A percentile compares a stretch with the other conserved stretches of the same genome.
Evolutionary conservation across 108 stramenopile genomes (phyloP).

Genomic region (Cyclotella atomus): DNA sequence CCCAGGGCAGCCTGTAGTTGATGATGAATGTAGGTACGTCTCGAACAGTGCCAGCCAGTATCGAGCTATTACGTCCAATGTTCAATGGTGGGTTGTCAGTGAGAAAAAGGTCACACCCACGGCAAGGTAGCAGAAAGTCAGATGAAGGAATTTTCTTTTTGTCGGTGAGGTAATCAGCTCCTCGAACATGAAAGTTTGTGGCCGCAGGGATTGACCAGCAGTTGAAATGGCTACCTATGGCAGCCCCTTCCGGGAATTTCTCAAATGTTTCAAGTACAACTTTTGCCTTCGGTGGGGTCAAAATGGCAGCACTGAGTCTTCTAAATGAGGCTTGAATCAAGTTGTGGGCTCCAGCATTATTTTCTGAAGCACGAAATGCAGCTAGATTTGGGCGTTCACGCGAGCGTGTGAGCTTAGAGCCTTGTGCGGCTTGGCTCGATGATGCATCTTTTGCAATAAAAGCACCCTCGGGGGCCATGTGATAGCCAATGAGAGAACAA

Average conservation of each 20-base stretch:
- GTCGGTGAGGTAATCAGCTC: slow-evolving; percentile 74
- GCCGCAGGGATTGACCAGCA: slow-evolving; percentile 73
- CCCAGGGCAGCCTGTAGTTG: slow-evolving; percentile 92
- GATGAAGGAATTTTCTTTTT: slow-evolving; percentile 73
- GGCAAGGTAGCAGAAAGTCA: slow-evolving; percentile 66
- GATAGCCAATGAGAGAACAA: slow-evolving; percentile 42
- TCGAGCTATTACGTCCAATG: slow-evolving; percentile 64
- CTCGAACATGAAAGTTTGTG: slow-evolving; percentile 76
- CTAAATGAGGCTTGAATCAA: slow-evolving; percentile 16
- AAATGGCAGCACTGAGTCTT: not conserved
- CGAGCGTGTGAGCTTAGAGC: not conserved
- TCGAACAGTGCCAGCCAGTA: slow-evolving; percentile 73
- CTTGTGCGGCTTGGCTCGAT: not conserved
- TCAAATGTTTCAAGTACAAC: slow-evolving; percentile 23
- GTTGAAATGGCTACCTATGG: slow-evolving; percentile 71
- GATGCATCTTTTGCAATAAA: no score
- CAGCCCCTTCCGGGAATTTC: slow-evolving; percentile 68
- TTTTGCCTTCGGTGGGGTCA: not conserved
- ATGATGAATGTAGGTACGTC: slow-evolving; percentile 84
- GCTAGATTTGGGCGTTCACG: not conserved
- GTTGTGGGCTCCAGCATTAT: not conserved
- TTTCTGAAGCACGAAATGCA: not conserved
- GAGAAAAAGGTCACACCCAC: slow-evolving; percentile 82
- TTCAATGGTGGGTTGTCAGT: slow-evolving; percentile 80
- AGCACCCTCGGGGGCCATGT: not conserved